A percentile compares a stretch with the other conserved stretches of the same genome.
phyloP scores from a whole-genome alignment of 306 rosid species.

The Gastrolobium bilobum region DNA sequence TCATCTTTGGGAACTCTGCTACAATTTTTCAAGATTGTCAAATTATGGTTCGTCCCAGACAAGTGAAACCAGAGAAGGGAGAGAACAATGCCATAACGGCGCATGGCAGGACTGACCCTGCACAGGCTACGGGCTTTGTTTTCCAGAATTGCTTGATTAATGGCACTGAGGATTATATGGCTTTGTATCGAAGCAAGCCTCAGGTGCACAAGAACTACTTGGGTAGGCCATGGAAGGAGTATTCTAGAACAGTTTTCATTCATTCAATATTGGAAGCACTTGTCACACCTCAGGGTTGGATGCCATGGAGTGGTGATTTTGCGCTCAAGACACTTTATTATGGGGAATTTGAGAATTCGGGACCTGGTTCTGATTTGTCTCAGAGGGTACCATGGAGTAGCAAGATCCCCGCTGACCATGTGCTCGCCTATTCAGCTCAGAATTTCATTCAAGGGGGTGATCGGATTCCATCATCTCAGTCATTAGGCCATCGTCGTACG shows the following conservation, averaged over 20 bases:
- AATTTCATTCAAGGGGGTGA: slow-evolving; percentile 89
- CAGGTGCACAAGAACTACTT: slow-evolving; percentile 76
- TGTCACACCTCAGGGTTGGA: slow-evolving; percentile 69
- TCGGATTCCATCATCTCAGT: slow-evolving; percentile 63
- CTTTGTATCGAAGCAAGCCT: slow-evolving; percentile 69
- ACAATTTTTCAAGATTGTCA: slow-evolving; percentile 74
- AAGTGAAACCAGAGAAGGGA: slow-evolving; percentile 66
- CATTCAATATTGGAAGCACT: slow-evolving; percentile 62
- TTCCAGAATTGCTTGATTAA: slow-evolving; percentile 75
- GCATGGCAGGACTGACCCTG: slow-evolving; percentile 87
- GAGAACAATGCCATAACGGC: slow-evolving; percentile 81
- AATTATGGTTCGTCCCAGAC: slow-evolving; percentile 67
- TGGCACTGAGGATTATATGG: slow-evolving; percentile 81
- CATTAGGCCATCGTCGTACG: background rate
- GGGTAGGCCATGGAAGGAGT: slow-evolving; percentile 99
- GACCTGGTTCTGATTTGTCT: slow-evolving; percentile 60
- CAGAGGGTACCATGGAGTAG: slow-evolving; percentile 76
- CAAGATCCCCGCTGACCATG: slow-evolving; percentile 65
- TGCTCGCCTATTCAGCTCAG: slow-evolving; percentile 60
- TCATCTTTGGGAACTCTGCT: slow-evolving; percentile 92
- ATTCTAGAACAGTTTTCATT: slow-evolving; percentile 76
- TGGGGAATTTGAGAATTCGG: slow-evolving; percentile 72
- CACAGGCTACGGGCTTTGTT: slow-evolving; percentile 81
- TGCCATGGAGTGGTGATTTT: slow-evolving; percentile 77
- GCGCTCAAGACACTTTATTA: slow-evolving; percentile 78